Percentiles rank a stretch among this genome's conserved stretches.
Conservation (phyloP, 768 basidiomycete genomes). For the Trametes elegans region DNA sequence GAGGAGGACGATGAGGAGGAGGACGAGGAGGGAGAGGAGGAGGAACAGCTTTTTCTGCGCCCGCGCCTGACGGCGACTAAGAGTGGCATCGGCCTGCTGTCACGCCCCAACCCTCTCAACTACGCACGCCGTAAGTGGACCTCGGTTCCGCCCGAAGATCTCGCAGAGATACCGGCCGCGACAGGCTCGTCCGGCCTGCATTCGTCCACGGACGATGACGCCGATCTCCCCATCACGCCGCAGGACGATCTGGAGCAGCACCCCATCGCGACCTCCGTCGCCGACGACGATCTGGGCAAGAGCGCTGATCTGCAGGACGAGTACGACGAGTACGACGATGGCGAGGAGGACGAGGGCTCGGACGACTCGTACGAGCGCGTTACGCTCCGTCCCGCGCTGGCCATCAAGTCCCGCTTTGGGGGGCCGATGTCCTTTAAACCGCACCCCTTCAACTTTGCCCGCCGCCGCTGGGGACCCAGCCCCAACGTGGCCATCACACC, state of each 20-base stretch:
- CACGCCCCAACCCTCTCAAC: conserved; percentile 32
- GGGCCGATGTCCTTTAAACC: conserved; percentile 22
- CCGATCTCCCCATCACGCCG: conserved; percentile 24
- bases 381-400: not conserved
- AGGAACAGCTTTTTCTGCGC: conserved; percentile 18
- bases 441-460: conserved; percentile 29
- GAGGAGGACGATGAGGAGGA: conserved; percentile 18
- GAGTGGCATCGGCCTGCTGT: conserved; percentile 19
- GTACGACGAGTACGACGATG: conserved; percentile 15
- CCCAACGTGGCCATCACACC: not conserved
- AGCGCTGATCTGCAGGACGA: not conserved
- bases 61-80: conserved; percentile 11
- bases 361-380: conserved; percentile 11
- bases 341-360: conserved; percentile 10
- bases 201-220: conserved; percentile 22
- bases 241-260: conserved; percentile 14
- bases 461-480: conserved; percentile 27
- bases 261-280: not conserved
- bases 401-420: conserved; percentile 4
- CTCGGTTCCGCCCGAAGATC: conserved; percentile 18
- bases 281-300: conserved; percentile 1
- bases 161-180: not conserved
- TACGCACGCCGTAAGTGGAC: conserved; percentile 36
- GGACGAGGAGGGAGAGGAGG: too few relatives aligned
- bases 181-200: not conserved